phyloP scores from a whole-genome alignment of 2,329 filamentous ascomycete species.

The Didymellaceae sp. region DNA sequence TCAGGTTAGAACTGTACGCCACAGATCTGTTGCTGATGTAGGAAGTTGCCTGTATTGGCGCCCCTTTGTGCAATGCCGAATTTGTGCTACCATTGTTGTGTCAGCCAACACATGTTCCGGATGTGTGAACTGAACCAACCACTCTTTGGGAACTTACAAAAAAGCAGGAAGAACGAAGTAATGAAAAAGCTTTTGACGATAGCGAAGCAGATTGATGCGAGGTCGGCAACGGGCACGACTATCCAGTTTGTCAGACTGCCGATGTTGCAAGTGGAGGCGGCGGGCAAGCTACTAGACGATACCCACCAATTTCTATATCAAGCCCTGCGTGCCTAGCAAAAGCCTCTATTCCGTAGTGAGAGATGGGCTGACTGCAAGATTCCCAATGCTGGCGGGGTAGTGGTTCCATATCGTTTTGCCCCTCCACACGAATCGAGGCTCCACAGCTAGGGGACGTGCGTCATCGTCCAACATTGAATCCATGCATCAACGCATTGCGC shows the following conservation, averaged over 20 bases:
- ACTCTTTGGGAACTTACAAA: slow-evolving; percentile 2
- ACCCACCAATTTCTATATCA: slow-evolving; percentile 1
- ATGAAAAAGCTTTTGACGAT: neutral
- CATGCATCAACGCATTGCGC: slow-evolving; percentile 15
- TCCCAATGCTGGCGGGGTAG: slow-evolving; percentile 12
- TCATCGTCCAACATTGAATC: slow-evolving; percentile 12
- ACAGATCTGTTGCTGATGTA: slow-evolving; percentile 7
- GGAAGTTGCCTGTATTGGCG: slow-evolving; percentile 10
- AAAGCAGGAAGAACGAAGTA: neutral
- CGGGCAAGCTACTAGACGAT: neutral
- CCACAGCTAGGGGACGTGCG: slow-evolving; percentile 15
- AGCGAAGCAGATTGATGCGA: slow-evolving; percentile 4
- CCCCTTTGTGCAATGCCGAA: slow-evolving; percentile 33
- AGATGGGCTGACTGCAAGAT: neutral
- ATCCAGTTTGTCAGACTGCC: slow-evolving; percentile 4
- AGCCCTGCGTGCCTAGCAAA: slow-evolving; percentile 1
- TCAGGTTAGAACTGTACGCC: neutral
- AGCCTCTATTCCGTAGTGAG: slow-evolving; percentile 1
- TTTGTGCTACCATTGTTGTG: slow-evolving; percentile 43
- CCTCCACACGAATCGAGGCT: slow-evolving; percentile 16
- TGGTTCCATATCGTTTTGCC: slow-evolving; percentile 6
- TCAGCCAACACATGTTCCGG: slow-evolving; percentile 15
- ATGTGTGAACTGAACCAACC: neutral
- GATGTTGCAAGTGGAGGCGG: neutral
- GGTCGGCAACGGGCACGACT: slow-evolving; percentile 11